phyloP scores from a whole-genome alignment of 257 asterid species.

The Echites panduratus region DNA sequence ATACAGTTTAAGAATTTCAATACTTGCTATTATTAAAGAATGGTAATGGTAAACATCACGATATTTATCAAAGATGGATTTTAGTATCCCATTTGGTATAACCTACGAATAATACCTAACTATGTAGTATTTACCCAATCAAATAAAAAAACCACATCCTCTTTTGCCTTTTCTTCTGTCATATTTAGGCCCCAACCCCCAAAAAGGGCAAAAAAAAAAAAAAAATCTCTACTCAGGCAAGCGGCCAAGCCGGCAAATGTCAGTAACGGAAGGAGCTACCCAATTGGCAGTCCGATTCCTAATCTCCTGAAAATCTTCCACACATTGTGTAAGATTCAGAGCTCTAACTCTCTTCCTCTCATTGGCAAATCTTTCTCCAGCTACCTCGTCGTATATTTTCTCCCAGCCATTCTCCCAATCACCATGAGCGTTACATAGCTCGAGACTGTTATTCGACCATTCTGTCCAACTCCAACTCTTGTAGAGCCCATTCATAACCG shows the following conservation, averaged over 20 bases:
- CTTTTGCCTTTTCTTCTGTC: background rate
- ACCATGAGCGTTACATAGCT: slow-evolving; percentile 71
- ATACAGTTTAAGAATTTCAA: too few relatives aligned
- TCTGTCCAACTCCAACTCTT: slow-evolving; percentile 88
- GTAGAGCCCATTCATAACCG: slow-evolving; percentile 41
- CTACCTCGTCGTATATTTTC: slow-evolving; percentile 42
- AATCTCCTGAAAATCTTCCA: slow-evolving; percentile 48
- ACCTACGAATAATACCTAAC: background rate
- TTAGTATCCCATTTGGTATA: too few relatives aligned
- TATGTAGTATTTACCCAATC: background rate
- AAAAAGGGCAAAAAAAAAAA: background rate
- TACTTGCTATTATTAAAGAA: too few relatives aligned
- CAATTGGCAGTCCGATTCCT: slow-evolving; percentile 47
- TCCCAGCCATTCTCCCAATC: slow-evolving; percentile 87
- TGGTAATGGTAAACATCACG: too few relatives aligned
- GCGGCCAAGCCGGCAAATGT: slow-evolving; percentile 53
- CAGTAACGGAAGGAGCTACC: slow-evolving; percentile 52
- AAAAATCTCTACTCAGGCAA: slow-evolving; percentile 13
- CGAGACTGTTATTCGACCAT: slow-evolving; percentile 50
- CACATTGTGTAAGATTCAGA: slow-evolving; percentile 45
- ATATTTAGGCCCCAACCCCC: too few relatives aligned
- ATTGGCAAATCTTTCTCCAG: slow-evolving; percentile 43
- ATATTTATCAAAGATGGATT: too few relatives aligned
- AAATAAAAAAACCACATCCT: too few relatives aligned
- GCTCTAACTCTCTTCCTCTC: slow-evolving; percentile 39